Conservation (phyloP, 192 early-diverging fungal genomes). For the Umbelopsis isabellina region DNA sequence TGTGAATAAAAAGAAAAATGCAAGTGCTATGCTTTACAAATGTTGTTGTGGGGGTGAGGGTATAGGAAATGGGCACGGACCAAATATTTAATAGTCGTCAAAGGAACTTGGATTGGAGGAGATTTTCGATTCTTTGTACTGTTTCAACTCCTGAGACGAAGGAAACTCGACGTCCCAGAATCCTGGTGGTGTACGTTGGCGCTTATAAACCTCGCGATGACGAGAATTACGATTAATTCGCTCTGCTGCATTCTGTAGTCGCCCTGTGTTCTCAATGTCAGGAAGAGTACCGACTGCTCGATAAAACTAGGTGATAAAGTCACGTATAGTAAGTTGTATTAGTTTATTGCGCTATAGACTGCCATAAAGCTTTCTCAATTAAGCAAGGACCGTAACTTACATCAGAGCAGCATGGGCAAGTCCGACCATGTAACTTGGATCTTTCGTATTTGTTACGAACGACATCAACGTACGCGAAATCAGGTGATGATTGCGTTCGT, state of each 20-base stretch:
- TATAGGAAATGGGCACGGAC: not conserved
- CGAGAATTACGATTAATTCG: constrained; percentile 1
- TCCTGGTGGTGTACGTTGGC: not conserved
- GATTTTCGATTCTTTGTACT: not conserved
- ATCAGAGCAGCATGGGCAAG: constrained; percentile 1
- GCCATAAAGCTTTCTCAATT: not conserved
- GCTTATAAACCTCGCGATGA: constrained; percentile 6
- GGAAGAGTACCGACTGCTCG: not conserved
- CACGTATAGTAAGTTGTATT: too few species aligned
- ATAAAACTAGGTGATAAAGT: not conserved
- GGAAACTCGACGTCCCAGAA: constrained; percentile 14
- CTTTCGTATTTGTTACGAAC: constrained; percentile 7
- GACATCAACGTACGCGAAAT: constrained; percentile 11
- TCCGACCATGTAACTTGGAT: not conserved
- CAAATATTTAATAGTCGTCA: not conserved
- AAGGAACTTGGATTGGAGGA: not conserved
- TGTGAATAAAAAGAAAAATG: not conserved
- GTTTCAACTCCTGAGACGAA: constrained; percentile 2
- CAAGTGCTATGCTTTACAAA: not conserved
- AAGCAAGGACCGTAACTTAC: not conserved
- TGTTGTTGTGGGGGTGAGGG: not conserved
- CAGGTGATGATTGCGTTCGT: not conserved
- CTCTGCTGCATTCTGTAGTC: not conserved
- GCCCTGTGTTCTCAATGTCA: not conserved
- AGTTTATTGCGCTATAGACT: too few species aligned